Conservation (phyloP, 352 stramenopile genomes). For the Peronospora farinosa region DNA sequence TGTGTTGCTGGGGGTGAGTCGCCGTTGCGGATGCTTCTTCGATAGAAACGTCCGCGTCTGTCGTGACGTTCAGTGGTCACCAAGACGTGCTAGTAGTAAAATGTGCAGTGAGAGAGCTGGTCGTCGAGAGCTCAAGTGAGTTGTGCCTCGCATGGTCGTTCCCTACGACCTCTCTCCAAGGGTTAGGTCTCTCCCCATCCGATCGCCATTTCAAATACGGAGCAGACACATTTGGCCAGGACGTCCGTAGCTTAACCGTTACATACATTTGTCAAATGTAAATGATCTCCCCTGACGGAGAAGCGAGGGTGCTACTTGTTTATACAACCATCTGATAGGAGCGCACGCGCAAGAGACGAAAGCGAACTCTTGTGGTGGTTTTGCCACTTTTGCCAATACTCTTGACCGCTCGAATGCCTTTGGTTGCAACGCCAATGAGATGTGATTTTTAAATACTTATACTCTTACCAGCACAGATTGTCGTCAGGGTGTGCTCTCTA, state of each 20-base stretch:
- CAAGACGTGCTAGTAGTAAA: slow-evolving; percentile 12
- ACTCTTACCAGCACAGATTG: neutral
- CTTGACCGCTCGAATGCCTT: slow-evolving; percentile 7
- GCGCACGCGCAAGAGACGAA: slow-evolving; percentile 18
- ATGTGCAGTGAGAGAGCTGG: slow-evolving; percentile 4
- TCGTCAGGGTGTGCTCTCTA: slow-evolving; percentile 19
- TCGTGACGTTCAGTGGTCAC: slow-evolving; percentile 10
- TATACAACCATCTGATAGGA: too few relatives aligned
- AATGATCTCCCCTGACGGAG: too few relatives aligned
- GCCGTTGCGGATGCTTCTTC: slow-evolving; percentile 4
- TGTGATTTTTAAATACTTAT: slow-evolving; percentile 3
- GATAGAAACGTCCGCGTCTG: slow-evolving; percentile 17
- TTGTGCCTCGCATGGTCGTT: slow-evolving; percentile 13
- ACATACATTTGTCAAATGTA: neutral
- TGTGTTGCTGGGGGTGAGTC: slow-evolving; percentile 1
- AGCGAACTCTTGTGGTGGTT: neutral
- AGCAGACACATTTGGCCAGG: slow-evolving; percentile 5
- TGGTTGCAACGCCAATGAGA: slow-evolving; percentile 4
- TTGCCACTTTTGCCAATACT: neutral
- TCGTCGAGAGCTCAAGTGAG: slow-evolving; percentile 31
- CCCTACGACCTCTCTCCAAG: slow-evolving; percentile 16
- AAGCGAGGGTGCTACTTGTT: too few relatives aligned
- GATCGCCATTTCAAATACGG: slow-evolving; percentile 17
- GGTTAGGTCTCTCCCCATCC: slow-evolving; percentile 24
- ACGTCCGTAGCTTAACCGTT: neutral